These are phyloP conservation scores for Hordeum marinum DNA, from an alignment of 176 grass and related monocot genomes.

Conservation along the genomic window DNA sequence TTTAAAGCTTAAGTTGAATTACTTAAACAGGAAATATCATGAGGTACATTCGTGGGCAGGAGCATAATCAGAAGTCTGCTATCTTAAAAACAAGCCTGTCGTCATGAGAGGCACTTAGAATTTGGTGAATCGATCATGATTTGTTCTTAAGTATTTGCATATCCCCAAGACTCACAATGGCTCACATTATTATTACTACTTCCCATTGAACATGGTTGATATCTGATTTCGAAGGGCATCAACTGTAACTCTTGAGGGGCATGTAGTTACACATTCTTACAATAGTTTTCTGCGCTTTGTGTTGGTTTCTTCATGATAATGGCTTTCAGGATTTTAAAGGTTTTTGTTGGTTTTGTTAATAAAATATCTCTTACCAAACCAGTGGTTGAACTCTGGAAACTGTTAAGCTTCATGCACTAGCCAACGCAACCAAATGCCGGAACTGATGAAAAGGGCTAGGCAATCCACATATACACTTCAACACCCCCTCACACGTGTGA, in stretches of 20 bases:
- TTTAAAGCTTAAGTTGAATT: constrained; percentile 8
- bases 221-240: background rate
- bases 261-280: background rate
- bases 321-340: background rate
- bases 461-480: no score
- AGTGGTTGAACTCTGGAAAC: background rate
- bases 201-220: constrained; percentile 1
- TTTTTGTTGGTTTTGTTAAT: background rate
- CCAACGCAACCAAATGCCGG: no score
- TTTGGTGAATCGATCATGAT: background rate
- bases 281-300: background rate
- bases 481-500: no score
- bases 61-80: background rate
- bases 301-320: background rate
- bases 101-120: background rate
- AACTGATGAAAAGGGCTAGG: no score
- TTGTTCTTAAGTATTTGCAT: background rate
- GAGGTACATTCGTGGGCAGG: background rate
- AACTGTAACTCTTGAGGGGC: background rate
- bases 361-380: constrained; percentile 3
- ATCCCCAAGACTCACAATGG: background rate
- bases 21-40: constrained; percentile 16
- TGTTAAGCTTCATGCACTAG: no score
- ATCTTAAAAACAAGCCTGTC: background rate
- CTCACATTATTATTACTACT: background rate